A percentile compares a stretch with the other conserved stretches of the same genome.
These are phyloP conservation scores for Lantana camara DNA, from an alignment of 257 asterid genomes.

Conservation along the genomic window DNA sequence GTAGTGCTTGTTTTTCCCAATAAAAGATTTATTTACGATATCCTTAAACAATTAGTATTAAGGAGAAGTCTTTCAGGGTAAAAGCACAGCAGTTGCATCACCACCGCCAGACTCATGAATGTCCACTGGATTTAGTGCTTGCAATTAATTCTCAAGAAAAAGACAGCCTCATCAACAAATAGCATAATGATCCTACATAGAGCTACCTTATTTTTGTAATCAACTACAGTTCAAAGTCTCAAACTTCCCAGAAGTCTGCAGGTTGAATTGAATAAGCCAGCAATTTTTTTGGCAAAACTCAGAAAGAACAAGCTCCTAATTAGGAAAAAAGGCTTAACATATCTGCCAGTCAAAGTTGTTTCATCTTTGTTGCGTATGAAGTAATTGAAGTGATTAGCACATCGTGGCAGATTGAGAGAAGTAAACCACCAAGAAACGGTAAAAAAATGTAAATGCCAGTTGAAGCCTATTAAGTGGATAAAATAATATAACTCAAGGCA, in stretches of 20 bases:
- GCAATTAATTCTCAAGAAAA: slow-evolving; percentile 2
- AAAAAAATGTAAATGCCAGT: not conserved
- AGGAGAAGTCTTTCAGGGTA: not conserved
- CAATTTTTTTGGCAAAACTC: not conserved
- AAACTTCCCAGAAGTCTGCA: not conserved
- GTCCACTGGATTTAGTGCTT: not conserved
- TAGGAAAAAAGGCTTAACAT: not conserved
- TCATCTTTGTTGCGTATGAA: not conserved
- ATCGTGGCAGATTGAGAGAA: not conserved
- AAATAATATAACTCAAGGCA: not conserved
- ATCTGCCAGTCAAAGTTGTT: not conserved
- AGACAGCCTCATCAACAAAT: not conserved
- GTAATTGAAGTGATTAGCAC: slow-evolving; percentile 6
- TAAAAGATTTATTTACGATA: not conserved
- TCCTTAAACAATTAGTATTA: not conserved
- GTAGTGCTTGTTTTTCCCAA: not conserved
- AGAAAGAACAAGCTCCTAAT: not conserved
- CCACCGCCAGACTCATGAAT: not conserved
- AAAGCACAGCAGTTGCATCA: not conserved
- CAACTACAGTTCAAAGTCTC: not conserved
- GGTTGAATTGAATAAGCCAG: not conserved
- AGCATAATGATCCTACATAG: not conserved
- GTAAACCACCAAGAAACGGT: not conserved
- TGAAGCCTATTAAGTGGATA: not conserved
- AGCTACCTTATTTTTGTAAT: not conserved